These are phyloP conservation scores for Rhodotorula sp. DNA, from an alignment of 1,284 basidiomycete genomes.

Conservation along the genomic window DNA sequence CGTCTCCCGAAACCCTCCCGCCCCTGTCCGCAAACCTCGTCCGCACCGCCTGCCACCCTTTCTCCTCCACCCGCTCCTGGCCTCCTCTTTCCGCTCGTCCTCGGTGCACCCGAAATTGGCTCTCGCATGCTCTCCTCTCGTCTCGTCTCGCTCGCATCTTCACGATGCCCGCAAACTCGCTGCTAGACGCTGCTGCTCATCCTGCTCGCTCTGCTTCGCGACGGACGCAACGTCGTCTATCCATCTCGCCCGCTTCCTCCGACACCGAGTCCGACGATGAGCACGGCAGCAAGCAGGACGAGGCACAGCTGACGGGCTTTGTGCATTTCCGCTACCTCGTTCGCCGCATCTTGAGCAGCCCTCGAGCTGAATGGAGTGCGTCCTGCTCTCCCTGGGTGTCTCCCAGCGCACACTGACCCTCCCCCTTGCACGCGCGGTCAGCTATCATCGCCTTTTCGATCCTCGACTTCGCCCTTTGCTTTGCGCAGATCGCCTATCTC, in stretches of 20 bases:
- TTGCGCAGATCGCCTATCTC: background rate
- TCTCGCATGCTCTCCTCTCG: background rate
- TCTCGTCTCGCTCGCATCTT: background rate
- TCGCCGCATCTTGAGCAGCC: background rate
- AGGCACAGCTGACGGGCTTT: background rate
- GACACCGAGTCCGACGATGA: background rate
- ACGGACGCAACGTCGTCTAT: too few species aligned
- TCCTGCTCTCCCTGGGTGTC: background rate
- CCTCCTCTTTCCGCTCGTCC: background rate
- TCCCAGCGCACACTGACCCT: background rate
- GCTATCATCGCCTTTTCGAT: conserved; percentile 4
- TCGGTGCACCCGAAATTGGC: background rate
- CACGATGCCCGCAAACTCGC: background rate
- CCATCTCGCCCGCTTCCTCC: too few species aligned
- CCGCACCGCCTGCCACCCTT: too few species aligned
- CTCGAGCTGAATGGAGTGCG: background rate
- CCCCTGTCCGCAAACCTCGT: too few species aligned
- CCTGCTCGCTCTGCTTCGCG: background rate
- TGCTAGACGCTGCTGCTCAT: background rate
- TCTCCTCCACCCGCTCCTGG: background rate
- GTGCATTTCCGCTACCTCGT: background rate
- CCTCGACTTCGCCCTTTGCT: conserved; percentile 9
- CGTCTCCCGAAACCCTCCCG: too few species aligned
- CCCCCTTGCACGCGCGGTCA: background rate
- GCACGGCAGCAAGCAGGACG: background rate